Base-by-base conservation (phyloP, 306 rosid species). In the Clitoria ternatea region DNA sequence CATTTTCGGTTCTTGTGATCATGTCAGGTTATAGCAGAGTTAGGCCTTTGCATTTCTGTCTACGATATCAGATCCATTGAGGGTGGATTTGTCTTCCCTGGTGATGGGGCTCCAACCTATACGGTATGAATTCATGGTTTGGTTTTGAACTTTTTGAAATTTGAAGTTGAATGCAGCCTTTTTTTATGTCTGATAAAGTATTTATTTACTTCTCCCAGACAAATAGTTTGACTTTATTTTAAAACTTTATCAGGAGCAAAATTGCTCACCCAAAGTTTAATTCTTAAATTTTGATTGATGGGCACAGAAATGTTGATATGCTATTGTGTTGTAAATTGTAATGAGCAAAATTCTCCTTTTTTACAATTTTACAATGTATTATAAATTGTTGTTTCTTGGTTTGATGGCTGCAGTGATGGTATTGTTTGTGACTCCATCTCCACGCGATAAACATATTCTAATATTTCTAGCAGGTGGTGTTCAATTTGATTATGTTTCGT, bases 41-140 rank as follows among this genome's bases (percentile, higher is more conserved):
- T 88, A 83, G 96, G 98, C 75, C 93, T 93, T 37, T 93, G 97
- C 75, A 56, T 82, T 53, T 93, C 92, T 36, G 77, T 93, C 4
- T 87, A 88, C 64, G 97, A 88, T 80, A 86, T 90, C 72, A 77
- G 66, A 54, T 88, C 91, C 63, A 74, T 90, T 45, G 83, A 84
- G 12, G 93, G 96, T 15, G 90, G 92, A 8, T 86, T 88, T 66
- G 79, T 93, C 81, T 73, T 80, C 79, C 84, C 96, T 3, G 72
- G 80, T 36, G 96, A 86, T 18, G 98, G 97, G 50, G 90, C 91
- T 64, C 86, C 98, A 37, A 88, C 91, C 42, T 90, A 83, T 44
- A 82, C 65, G 89, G 96, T 92, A 85, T 40, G 73, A 54, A 49
- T 63, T 45, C n/a, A 13, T 65, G 1, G 18, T 1, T 67, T 77